A percentile compares a stretch with the other conserved stretches of the same genome.
Evolutionary conservation across 2,329 filamentous ascomycete species (phyloP).

Genomic region (Seiridium cupressi): DNA sequence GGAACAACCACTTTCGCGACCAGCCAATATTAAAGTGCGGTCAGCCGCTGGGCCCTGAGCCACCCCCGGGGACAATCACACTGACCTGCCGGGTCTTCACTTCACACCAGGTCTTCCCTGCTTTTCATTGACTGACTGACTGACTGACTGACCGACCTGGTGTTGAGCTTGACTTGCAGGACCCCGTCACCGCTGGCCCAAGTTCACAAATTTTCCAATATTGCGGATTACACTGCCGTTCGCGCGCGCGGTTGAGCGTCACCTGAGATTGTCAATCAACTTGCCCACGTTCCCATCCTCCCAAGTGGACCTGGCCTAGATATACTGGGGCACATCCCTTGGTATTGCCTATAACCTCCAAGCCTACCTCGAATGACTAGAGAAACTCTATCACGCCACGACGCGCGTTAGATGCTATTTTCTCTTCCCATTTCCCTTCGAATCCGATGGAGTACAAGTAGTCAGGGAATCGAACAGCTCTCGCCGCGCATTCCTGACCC

Average conservation of each 20-base stretch:
- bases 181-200: slow-evolving; percentile 14
- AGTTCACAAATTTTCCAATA: background rate
- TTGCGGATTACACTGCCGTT: background rate
- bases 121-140: slow-evolving; percentile 26
- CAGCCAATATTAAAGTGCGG: slow-evolving; percentile 54
- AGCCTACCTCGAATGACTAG: background rate
- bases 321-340: no score
- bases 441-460: background rate
- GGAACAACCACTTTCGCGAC: slow-evolving; percentile 32
- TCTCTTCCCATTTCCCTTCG: background rate
- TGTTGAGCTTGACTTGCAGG: slow-evolving; percentile 15
- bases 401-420: background rate
- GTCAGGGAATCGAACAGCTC: no score
- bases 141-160: slow-evolving; percentile 20
- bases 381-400: background rate
- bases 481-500: no score
- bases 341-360: background rate
- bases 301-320: background rate
- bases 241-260: slow-evolving; percentile 3
- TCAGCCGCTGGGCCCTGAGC: slow-evolving; percentile 31
- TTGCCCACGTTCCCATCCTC: background rate
- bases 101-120: slow-evolving; percentile 20
- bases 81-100: slow-evolving; percentile 16
- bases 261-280: background rate
- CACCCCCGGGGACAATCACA: slow-evolving; percentile 7